Base-by-base conservation (phyloP, 2,329 filamentous ascomycete genomes). In the Microdochium trichocladiopsis region DNA sequence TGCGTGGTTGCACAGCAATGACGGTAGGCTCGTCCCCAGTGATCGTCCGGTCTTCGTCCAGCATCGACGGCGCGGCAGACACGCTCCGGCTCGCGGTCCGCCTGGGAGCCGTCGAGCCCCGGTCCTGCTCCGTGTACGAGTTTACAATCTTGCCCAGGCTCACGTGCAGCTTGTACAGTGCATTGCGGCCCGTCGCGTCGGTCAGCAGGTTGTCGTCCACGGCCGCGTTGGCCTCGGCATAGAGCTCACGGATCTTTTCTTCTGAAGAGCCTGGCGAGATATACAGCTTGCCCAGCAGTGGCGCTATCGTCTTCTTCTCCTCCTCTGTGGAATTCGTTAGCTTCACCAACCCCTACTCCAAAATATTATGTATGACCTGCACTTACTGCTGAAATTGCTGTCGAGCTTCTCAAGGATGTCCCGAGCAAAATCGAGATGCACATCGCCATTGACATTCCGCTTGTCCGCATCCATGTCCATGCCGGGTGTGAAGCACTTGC, bases 231-330 rank as follows among this genome's bases (percentile, higher is more conserved):
- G 86, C 72, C 48, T 81, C 74, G 28, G 76, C 72, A 66, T 86
- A 84, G 33, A 82, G 63, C 37, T 78, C 73, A 57, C 80, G 72
- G 55, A 85, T 71, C 60, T 80, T 82, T 22, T 79, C 73, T 55
- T 83, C 77, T 0, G 76, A 75, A 0, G 83, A 84, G 1, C 86
- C 75, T 0, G 89, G 79, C 1, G 86, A 84, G 48, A 97, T 78
- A 64, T 92, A 84, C 2, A 96, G 75, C 69, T 96, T 97, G 58
- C 84, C 84, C 1, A 97, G 78, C 48, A 96, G 80, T 0, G 84
- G 80, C 25, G 89, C 83, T 10, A 94, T 73, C 1, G 86, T 79
- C 66, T 95, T 96, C 72, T 88, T 90, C 69, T 96, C 92, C 57
- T 96, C 91, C 66, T 88, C 87, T 86, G 63, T 65, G 51, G 55